Conservation (phyloP, 2,329 filamentous ascomycete species). For the Colletotrichum karsti region DNA sequence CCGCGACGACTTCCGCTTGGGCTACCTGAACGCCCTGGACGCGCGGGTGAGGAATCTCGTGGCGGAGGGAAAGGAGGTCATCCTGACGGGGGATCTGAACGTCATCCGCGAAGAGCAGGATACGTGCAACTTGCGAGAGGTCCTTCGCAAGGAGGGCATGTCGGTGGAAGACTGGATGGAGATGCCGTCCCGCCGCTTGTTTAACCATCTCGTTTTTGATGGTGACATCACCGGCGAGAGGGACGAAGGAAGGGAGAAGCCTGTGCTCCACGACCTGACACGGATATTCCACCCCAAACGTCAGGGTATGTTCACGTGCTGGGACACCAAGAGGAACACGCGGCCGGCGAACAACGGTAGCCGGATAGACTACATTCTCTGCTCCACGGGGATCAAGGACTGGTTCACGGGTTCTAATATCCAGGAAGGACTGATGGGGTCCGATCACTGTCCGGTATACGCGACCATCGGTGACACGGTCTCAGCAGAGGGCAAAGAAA, state of each 20-base stretch:
- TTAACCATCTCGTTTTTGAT: slow-evolving; percentile 85
- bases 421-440: slow-evolving; percentile 92
- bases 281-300: slow-evolving; percentile 83
- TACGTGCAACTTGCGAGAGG: slow-evolving; percentile 77
- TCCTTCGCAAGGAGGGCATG: slow-evolving; percentile 74
- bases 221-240: slow-evolving; percentile 73
- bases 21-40: slow-evolving; percentile 83
- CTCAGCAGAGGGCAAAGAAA: slow-evolving; percentile 52
- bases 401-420: slow-evolving; percentile 89
- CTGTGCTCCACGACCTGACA: slow-evolving; percentile 85
- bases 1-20: slow-evolving; percentile 82
- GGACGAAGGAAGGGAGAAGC: slow-evolving; percentile 74
- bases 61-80: slow-evolving; percentile 81
- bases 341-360: slow-evolving; percentile 93
- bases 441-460: slow-evolving; percentile 96
- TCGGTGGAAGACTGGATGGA: slow-evolving; percentile 78
- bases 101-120: slow-evolving; percentile 77
- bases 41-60: slow-evolving; percentile 85
- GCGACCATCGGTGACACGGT: slow-evolving; percentile 75
- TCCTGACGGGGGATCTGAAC: slow-evolving; percentile 90
- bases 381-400: slow-evolving; percentile 77
- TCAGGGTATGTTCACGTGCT: slow-evolving; percentile 94
- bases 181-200: slow-evolving; percentile 75
- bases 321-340: slow-evolving; percentile 95
- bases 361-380: slow-evolving; percentile 93